phyloP scores from a whole-genome alignment of 352 stramenopile species.

The Globisporangium orthogonon region DNA sequence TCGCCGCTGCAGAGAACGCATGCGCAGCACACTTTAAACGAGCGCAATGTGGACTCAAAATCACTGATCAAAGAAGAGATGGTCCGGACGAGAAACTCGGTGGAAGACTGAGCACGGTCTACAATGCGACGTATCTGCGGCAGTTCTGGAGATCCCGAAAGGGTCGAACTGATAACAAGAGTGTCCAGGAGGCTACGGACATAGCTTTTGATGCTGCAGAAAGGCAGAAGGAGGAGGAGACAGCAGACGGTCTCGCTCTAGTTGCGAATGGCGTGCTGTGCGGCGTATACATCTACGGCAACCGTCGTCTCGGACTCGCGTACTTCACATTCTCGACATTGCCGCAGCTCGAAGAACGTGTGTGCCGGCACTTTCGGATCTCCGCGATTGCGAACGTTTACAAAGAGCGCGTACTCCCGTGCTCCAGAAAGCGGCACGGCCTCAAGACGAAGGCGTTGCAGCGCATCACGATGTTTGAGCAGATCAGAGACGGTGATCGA shows the following conservation, averaged over 20 bases:
- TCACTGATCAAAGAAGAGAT: not conserved
- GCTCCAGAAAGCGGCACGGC: not conserved
- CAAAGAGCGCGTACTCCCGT: conserved; percentile 24
- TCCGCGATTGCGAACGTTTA: conserved; percentile 34
- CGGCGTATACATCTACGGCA: conserved; percentile 44
- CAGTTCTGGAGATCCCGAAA: conserved; percentile 17
- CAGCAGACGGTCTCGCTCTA: not conserved
- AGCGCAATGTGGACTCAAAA: conserved; percentile 2
- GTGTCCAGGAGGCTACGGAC: not conserved
- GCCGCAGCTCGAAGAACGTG: conserved; percentile 29
- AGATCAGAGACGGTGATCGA: conserved; percentile 44
- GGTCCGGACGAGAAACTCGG: not conserved
- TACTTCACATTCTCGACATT: conserved; percentile 48
- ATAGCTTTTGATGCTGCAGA: not conserved
- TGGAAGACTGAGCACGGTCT: not conserved
- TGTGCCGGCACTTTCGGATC: conserved; percentile 21
- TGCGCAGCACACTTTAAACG: conserved; percentile 20
- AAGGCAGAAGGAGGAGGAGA: too few species aligned
- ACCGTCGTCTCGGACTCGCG: conserved; percentile 26
- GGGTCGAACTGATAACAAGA: too few species aligned
- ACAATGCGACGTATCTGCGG: conserved; percentile 19
- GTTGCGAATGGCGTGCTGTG: conserved; percentile 24
- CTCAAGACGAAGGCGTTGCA: conserved; percentile 15
- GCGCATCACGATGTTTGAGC: conserved; percentile 27
- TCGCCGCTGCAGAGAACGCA: conserved; percentile 15